These are phyloP conservation scores for Lolium perenne DNA, from an alignment of 176 grass and related monocot genomes.

Conservation along the genomic window DNA sequence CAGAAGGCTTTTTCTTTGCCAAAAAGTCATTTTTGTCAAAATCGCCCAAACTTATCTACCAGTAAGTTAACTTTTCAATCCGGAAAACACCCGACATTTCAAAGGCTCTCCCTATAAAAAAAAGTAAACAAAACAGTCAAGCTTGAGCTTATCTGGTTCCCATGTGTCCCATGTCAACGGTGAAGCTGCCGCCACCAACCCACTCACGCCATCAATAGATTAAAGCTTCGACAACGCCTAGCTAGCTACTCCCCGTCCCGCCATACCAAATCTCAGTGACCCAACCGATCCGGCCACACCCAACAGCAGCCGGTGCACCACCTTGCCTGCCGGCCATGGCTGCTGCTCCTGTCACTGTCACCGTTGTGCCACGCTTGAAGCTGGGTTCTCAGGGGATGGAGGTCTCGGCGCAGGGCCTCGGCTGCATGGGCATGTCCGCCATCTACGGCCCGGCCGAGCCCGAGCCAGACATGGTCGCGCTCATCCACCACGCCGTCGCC, in stretches of 20 bases:
- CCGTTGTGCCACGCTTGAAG: slow-evolving; percentile 41
- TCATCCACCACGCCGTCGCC: slow-evolving; percentile 72
- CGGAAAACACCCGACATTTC: too few species aligned
- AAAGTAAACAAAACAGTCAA: not conserved
- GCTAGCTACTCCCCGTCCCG: slow-evolving; percentile 7
- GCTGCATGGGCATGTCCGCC: slow-evolving; percentile 85
- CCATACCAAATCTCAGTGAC: not conserved
- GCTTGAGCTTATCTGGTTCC: not conserved
- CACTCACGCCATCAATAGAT: not conserved
- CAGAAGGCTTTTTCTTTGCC: too few species aligned
- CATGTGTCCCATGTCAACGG: not conserved
- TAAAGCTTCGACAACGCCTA: not conserved
- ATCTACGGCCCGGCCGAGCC: slow-evolving; percentile 71
- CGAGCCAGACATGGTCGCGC: slow-evolving; percentile 70
- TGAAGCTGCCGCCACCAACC: not conserved
- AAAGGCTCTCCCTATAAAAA: too few species aligned
- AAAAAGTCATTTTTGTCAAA: too few species aligned
- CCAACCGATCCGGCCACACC: too few species aligned
- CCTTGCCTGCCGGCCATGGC: not conserved
- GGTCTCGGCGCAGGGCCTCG: slow-evolving; percentile 74
- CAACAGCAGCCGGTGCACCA: not conserved
- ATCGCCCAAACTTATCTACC: too few species aligned
- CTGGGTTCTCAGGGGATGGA: slow-evolving; percentile 75
- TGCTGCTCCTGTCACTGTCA: not conserved
- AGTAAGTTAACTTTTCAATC: too few species aligned